Evolutionary conservation across 169 alveolate genomes (phyloP).

Genomic region (Plasmodium vivax): DNA sequence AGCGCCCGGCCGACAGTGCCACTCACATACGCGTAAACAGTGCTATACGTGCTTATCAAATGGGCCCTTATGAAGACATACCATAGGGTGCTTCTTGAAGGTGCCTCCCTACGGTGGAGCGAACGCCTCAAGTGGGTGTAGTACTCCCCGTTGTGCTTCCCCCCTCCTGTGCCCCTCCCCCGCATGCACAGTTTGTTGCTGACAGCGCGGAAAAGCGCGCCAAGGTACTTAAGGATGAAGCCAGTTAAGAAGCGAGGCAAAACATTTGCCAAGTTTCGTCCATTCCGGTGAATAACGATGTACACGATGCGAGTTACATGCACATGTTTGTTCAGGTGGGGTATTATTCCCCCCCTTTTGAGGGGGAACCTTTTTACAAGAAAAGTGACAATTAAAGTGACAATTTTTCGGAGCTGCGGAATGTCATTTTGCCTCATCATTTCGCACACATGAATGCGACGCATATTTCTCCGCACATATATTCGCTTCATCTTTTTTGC

Average conservation of each 20-base stretch:
- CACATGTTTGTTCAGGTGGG: neutral
- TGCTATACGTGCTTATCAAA: slow-evolving; percentile 7
- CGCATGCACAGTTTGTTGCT: slow-evolving; percentile 3
- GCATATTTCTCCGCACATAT: neutral
- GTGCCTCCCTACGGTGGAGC: neutral
- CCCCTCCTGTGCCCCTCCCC: neutral
- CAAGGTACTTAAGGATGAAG: neutral
- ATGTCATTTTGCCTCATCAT: neutral
- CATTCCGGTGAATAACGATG: slow-evolving; percentile 9
- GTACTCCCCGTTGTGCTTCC: neutral
- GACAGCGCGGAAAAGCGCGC: neutral
- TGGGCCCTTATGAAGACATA: slow-evolving; percentile 8
- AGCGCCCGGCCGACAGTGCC: neutral
- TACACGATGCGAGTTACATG: slow-evolving; percentile 6
- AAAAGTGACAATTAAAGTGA: slow-evolving; percentile 3
- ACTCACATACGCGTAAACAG: neutral
- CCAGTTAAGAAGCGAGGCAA: neutral
- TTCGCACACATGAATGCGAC: neutral
- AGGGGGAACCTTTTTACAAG: slow-evolving; percentile 2
- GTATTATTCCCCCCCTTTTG: neutral
- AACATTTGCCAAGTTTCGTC: neutral
- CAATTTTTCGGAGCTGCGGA: neutral
- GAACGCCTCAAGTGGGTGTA: neutral
- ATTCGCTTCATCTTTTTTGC: neutral
- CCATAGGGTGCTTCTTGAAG: neutral